Conservation (phyloP, 1,139 yeast species). For the Hyphopichia wangnamkhiaoensis region DNA sequence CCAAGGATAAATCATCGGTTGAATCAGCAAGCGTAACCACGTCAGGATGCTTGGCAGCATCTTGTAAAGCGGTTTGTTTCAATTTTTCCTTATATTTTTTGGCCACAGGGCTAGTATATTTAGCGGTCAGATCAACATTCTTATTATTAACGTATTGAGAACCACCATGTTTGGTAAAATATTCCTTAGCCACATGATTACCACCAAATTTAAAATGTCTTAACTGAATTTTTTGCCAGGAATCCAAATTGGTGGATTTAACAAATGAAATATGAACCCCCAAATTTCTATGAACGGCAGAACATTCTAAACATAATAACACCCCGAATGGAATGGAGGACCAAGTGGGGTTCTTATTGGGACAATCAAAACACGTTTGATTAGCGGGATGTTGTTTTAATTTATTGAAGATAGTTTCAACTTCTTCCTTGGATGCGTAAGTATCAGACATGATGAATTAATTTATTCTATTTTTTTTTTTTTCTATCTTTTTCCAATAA, state of each 20-base stretch:
- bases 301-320: constrained; percentile 49
- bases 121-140: constrained; percentile 66
- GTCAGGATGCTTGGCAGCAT: constrained; percentile 69
- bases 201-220: constrained; percentile 94
- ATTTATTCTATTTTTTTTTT: too few species aligned
- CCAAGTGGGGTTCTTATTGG: constrained; percentile 54
- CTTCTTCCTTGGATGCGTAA: constrained; percentile 65
- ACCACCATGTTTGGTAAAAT: constrained; percentile 82
- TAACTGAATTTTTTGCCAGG: constrained; percentile 86
- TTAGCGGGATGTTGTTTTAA: constrained; percentile 70
- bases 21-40: constrained; percentile 61
- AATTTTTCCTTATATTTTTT: constrained; percentile 76
- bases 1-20: constrained; percentile 33
- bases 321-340: constrained; percentile 53
- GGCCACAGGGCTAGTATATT: constrained; percentile 82
- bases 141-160: constrained; percentile 53
- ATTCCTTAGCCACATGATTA: constrained; percentile 81
- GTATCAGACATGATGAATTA: constrained; percentile 53
- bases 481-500: too few species aligned
- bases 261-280: constrained; percentile 62
- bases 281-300: constrained; percentile 50
- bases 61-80: constrained; percentile 65
- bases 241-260: constrained; percentile 85
- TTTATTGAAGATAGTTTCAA: constrained; percentile 55
- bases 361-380: constrained; percentile 73